Conservation (phyloP, 139 green algal species). For the Zygnema circumcarinatum region DNA sequence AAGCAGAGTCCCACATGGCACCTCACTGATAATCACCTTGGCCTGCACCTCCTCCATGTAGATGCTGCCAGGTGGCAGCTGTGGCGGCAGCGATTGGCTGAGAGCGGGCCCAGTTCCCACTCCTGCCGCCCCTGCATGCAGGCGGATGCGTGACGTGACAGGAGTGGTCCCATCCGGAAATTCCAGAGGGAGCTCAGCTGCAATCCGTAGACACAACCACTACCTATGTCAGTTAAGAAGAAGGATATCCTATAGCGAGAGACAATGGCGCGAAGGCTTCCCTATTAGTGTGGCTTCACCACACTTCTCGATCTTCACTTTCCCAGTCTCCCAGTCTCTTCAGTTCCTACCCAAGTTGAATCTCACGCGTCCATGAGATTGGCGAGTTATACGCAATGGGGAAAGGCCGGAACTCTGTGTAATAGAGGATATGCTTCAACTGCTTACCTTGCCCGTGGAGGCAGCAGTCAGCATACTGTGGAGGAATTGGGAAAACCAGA, state of each 20-base stretch:
- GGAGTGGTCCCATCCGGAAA: constrained; percentile 62
- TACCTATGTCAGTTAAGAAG: constrained; percentile 10
- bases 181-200: constrained; percentile 31
- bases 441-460: constrained; percentile 24
- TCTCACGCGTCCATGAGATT: too few species aligned
- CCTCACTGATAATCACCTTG: too few species aligned
- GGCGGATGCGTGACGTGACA: constrained; percentile 59
- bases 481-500: constrained; percentile 48
- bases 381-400: too few species aligned
- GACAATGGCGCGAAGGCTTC: background rate
- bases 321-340: too few species aligned
- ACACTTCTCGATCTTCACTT: too few species aligned
- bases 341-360: too few species aligned
- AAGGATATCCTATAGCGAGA: constrained; percentile 11
- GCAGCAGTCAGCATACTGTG: constrained; percentile 21
- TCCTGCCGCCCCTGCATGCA: constrained; percentile 49
- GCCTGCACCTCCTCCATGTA: constrained; percentile 58
- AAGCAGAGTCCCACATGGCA: too few species aligned
- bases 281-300: background rate
- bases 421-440: too few species aligned
- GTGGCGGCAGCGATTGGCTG: constrained; percentile 41
- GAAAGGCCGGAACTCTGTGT: too few species aligned
- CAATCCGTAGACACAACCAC: background rate
- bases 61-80: constrained; percentile 7
- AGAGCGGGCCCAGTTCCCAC: constrained; percentile 15